phyloP scores from a whole-genome alignment of 768 basidiomycete species.

The Tephrocybe sp. region DNA sequence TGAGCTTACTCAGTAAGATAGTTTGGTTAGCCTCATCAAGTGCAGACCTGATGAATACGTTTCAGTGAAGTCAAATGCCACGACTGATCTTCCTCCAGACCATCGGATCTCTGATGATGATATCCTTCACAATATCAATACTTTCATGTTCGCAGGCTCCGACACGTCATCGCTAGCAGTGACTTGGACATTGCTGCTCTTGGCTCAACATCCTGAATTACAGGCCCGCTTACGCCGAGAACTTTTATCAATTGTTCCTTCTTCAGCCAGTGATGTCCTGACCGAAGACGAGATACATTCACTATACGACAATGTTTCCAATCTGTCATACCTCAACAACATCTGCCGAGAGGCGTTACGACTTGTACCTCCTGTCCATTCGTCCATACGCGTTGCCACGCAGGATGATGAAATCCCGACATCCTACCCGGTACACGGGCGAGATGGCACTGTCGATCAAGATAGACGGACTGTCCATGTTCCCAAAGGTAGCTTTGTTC shows the following conservation, averaged over 20 bases:
- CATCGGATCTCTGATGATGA: constrained; percentile 86
- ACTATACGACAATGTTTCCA: constrained; percentile 50
- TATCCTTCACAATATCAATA: constrained; percentile 81
- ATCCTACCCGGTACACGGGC: constrained; percentile 53
- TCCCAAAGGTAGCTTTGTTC: constrained; percentile 69
- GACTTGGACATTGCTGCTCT: constrained; percentile 79
- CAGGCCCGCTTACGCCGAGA: constrained; percentile 76
- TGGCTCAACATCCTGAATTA: constrained; percentile 62
- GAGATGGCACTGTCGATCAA: constrained; percentile 43
- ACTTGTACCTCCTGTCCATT: constrained; percentile 79
- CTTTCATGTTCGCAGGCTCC: constrained; percentile 88
- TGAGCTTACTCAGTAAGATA: constrained; percentile 71
- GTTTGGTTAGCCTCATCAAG: neutral
- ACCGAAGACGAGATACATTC: constrained; percentile 66
- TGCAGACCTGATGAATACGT: neutral
- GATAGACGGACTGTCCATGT: constrained; percentile 44
- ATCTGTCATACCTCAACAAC: constrained; percentile 72
- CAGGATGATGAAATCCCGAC: constrained; percentile 78
- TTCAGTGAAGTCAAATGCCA: constrained; percentile 80
- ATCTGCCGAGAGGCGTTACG: constrained; percentile 74
- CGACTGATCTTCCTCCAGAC: constrained; percentile 63
- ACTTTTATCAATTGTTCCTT: constrained; percentile 43
- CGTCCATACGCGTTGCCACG: constrained; percentile 74
- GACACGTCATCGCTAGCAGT: constrained; percentile 82
- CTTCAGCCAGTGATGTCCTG: constrained; percentile 37